Base-by-base conservation (phyloP, 2,329 filamentous ascomycete genomes). In the Emergomyces pasteurianus region DNA sequence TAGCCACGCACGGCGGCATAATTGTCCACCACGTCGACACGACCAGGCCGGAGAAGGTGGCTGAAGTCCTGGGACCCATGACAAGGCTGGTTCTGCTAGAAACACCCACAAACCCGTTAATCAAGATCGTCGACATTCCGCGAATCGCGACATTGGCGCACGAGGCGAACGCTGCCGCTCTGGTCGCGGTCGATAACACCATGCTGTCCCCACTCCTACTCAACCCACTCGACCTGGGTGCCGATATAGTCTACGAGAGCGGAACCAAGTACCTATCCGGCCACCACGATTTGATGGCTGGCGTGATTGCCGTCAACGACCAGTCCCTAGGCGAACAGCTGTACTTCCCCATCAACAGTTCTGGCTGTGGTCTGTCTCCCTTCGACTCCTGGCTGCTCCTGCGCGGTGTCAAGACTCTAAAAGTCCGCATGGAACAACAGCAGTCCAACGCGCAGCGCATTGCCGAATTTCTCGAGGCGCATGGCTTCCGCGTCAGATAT, bases 281-380 rank as follows among this genome's bases (percentile, higher is more conserved):
- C 38, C 94, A 99, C 74, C 94, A 99, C 79, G 95, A 99, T 72
- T 88, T 99, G 71, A 99, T 99, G 94, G 94, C 94, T 10, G 94
- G 95, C 64, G 91, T 99, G 36, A 88, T 99, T 66, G 94, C 92
- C 26, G 85, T 92, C 74, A 97, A 97, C 73, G 87, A 95, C 70
- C 74, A 84, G 4, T 78, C 84, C 2, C 79, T 99, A 34, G 92
- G 88, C 54, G 91, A 99, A 69, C 90, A 88, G 71, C 85, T 99
- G 67, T 99, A 88, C 79, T 97, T 96, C 77, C 92, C 90, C 61
- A 96, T 99, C 81, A 99, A 99, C 73, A 86, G 91, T 0, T 96
- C 92, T 0, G 94, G 94, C 50, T 97, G 94, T 71, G 94, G 94
- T 10, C 81, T 99, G 7, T 88, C 91, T 1, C 94, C 95, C 3